Evolutionary conservation across 2,329 filamentous ascomycete genomes (phyloP).

Genomic region (Penicillium digitatum): DNA sequence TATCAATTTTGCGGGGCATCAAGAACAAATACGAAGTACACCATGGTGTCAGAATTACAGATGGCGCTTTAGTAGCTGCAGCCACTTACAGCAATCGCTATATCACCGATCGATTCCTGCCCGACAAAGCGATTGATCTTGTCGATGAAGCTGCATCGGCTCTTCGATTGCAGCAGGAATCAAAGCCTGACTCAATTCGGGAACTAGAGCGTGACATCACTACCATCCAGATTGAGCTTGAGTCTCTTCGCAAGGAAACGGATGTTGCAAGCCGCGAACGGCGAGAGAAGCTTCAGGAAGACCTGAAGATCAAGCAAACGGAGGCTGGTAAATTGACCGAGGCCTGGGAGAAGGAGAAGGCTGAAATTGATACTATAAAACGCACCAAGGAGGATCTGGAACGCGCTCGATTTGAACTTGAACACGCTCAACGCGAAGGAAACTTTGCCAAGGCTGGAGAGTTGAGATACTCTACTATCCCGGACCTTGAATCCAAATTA

Average conservation of each 20-base stretch:
- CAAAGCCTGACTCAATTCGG: slow-evolving; percentile 92
- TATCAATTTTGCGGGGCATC: slow-evolving; percentile 92
- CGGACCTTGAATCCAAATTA: slow-evolving; percentile 70
- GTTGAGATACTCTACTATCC: slow-evolving; percentile 82
- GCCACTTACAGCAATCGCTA: slow-evolving; percentile 92
- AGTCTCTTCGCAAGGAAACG: slow-evolving; percentile 89
- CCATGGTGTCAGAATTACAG: slow-evolving; percentile 91
- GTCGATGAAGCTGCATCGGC: slow-evolving; percentile 95
- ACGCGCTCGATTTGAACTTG: slow-evolving; percentile 75
- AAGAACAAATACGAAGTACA: slow-evolving; percentile 98
- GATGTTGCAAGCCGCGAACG: slow-evolving; percentile 86
- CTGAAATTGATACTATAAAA: slow-evolving; percentile 82
- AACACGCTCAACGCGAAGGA: slow-evolving; percentile 79
- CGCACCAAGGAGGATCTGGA: slow-evolving; percentile 85
- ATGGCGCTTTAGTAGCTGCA: slow-evolving; percentile 84
- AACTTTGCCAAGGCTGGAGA: slow-evolving; percentile 90
- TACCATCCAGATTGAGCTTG: slow-evolving; percentile 94
- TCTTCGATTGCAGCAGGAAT: slow-evolving; percentile 87
- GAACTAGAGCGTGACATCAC: slow-evolving; percentile 90
- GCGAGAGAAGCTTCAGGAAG: slow-evolving; percentile 75
- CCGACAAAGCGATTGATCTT: slow-evolving; percentile 94
- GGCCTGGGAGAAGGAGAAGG: slow-evolving; percentile 85
- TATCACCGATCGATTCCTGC: slow-evolving; percentile 91
- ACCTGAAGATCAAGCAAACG: slow-evolving; percentile 70
- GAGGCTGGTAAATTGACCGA: slow-evolving; percentile 71